Percentiles rank a stretch among this genome's conserved stretches.
These are phyloP conservation scores for Tilletia indica DNA, from an alignment of 1,284 basidiomycete species.

Conservation along the genomic window DNA sequence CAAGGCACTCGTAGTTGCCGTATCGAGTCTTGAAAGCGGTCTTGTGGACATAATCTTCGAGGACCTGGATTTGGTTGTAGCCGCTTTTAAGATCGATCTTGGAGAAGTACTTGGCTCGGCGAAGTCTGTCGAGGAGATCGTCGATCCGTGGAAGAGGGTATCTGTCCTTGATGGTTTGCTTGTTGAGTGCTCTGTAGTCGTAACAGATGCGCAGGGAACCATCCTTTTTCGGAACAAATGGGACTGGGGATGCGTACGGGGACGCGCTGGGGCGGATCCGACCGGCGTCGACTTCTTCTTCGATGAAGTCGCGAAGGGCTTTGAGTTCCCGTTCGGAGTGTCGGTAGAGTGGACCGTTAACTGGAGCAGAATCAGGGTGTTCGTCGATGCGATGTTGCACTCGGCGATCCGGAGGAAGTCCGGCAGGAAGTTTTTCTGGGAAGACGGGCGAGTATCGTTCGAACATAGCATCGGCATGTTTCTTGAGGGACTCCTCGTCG, in stretches of 20 bases:
- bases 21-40: conserved; percentile 31
- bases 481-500: not conserved
- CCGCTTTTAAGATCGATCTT: conserved; percentile 56
- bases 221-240: conserved; percentile 62
- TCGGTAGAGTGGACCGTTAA: conserved; percentile 14
- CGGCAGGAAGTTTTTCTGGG: conserved; percentile 8
- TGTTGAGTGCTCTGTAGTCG: conserved; percentile 60
- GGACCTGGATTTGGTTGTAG: conserved; percentile 56
- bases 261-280: conserved; percentile 12
- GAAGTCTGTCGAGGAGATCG: conserved; percentile 56
- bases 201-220: too few relatives aligned
- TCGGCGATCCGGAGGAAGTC: conserved; percentile 4
- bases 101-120: conserved; percentile 52
- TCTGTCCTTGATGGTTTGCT: conserved; percentile 56
- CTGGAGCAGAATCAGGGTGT: not conserved
- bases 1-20: conserved; percentile 21
- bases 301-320: not conserved
- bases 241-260: conserved; percentile 12
- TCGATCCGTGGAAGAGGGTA: conserved; percentile 57
- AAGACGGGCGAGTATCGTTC: conserved; percentile 6
- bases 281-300: conserved; percentile 6
- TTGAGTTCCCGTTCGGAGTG: conserved; percentile 3
- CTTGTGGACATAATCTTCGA: conserved; percentile 56
- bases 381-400: conserved; percentile 14
- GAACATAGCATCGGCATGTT: not conserved